Evolutionary conservation across 208 protist genomes (phyloP).

Genomic region (Acanthamoeba lenticulata): DNA sequence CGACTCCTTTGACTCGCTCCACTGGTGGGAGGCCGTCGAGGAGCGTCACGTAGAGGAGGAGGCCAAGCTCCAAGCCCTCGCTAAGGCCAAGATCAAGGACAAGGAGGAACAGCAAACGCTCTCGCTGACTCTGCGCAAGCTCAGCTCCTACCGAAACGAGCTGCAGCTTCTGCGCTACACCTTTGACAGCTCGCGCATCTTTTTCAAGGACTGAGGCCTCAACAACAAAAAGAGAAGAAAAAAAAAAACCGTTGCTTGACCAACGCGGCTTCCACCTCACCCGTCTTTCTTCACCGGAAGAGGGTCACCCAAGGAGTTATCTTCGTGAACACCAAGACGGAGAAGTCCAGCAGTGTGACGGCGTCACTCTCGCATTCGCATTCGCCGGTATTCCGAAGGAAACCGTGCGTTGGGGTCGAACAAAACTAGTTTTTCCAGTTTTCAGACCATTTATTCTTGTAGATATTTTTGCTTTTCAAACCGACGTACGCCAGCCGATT

Average conservation of each 20-base stretch:
- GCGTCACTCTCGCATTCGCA: not conserved
- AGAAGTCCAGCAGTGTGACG: no score
- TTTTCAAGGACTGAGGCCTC: conserved; percentile 87
- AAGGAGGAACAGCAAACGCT: conserved; percentile 63
- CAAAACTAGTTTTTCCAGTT: not conserved
- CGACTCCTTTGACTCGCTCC: conserved; percentile 93
- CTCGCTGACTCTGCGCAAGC: conserved; percentile 71
- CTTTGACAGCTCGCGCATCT: conserved; percentile 84
- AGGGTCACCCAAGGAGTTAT: no score
- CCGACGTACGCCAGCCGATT: no score
- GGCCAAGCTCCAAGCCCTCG: conserved; percentile 11
- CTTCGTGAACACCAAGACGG: no score
- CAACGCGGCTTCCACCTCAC: no score
- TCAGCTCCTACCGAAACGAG: conserved; percentile 73
- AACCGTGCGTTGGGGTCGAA: not conserved
- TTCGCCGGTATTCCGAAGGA: not conserved
- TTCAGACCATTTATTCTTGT: not conserved
- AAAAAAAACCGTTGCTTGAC: no score
- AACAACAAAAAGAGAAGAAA: no score
- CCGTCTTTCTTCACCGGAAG: no score
- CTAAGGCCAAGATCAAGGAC: conserved; percentile 61
- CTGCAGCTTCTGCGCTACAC: conserved; percentile 86
- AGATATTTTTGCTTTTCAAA: not conserved
- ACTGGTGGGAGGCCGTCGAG: conserved; percentile 93
- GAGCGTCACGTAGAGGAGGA: conserved; percentile 71